phyloP scores from a whole-genome alignment of 2,329 filamentous ascomycete genomes.

The Aspergillus ibericus region DNA sequence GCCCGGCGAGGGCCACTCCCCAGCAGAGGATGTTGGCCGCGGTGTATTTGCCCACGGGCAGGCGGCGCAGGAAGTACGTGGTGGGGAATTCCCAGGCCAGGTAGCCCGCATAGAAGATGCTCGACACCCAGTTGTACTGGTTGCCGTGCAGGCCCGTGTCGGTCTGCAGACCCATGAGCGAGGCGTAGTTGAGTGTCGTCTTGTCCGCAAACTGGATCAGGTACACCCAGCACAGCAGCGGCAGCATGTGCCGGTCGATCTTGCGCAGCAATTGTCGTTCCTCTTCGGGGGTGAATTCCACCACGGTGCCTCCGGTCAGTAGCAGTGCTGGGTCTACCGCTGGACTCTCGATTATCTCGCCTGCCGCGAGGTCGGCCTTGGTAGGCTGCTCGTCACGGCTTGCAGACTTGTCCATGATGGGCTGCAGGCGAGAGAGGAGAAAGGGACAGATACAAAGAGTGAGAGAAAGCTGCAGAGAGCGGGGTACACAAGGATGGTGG shows the following conservation, averaged over 20 bases:
- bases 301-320: not conserved
- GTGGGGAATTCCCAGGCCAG: constrained; percentile 53
- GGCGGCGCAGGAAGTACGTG: constrained; percentile 48
- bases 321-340: not conserved
- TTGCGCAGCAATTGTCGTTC: not conserved
- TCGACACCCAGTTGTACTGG: constrained; percentile 52
- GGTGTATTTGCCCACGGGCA: constrained; percentile 52
- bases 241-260: constrained; percentile 5
- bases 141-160: constrained; percentile 40
- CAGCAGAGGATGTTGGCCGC: constrained; percentile 32
- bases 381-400: too few relatives aligned
- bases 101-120: constrained; percentile 38
- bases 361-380: too few relatives aligned
- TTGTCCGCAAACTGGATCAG: constrained; percentile 8
- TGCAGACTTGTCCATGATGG: too few relatives aligned
- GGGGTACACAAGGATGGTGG: too few relatives aligned
- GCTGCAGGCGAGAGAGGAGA: too few relatives aligned
- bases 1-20: constrained; percentile 20
- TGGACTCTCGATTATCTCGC: too few relatives aligned
- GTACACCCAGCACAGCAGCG: constrained; percentile 7
- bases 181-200: constrained; percentile 15
- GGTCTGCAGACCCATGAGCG: constrained; percentile 20
- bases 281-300: not conserved
- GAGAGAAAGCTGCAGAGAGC: too few relatives aligned
- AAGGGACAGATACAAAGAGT: too few relatives aligned